phyloP scores from a whole-genome alignment of 2,329 filamentous ascomycete species.

The Aspergillus piperis region DNA sequence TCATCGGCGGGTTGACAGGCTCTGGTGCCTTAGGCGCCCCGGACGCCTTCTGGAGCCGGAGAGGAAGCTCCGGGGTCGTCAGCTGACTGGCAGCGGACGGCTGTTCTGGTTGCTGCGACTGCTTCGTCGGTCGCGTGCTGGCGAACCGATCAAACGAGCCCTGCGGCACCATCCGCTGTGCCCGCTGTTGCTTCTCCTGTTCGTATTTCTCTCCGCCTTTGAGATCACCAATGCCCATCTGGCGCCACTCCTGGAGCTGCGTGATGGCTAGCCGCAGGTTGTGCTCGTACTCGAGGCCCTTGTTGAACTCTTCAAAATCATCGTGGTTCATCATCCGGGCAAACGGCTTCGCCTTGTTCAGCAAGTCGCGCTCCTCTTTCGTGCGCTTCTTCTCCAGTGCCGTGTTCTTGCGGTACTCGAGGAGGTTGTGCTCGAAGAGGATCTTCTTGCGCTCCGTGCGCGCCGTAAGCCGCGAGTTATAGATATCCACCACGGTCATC shows the following conservation, averaged over 20 bases:
- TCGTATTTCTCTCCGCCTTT: constrained; percentile 91
- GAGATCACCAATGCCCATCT: constrained; percentile 79
- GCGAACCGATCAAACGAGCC: constrained; percentile 85
- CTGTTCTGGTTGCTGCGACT: constrained; percentile 68
- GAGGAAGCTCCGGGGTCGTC: constrained; percentile 74
- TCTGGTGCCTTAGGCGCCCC: constrained; percentile 33
- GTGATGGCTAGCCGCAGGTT: constrained; percentile 86
- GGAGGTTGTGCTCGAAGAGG: constrained; percentile 88
- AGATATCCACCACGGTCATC: constrained; percentile 97
- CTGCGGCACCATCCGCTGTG: constrained; percentile 66
- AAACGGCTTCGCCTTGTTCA: constrained; percentile 94
- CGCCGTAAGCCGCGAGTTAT: constrained; percentile 87
- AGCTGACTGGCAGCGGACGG: constrained; percentile 74
- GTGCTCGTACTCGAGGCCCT: constrained; percentile 84
- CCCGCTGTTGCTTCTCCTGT: constrained; percentile 75
- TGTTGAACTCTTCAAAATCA: constrained; percentile 84
- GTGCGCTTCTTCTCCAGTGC: constrained; percentile 90
- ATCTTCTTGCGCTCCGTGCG: constrained; percentile 94
- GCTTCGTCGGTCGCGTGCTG: constrained; percentile 65
- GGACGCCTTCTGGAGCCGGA: constrained; percentile 55
- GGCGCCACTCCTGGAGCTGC: constrained; percentile 92
- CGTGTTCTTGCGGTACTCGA: constrained; percentile 91
- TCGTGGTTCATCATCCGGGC: constrained; percentile 93
- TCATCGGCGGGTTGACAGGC: constrained; percentile 40
- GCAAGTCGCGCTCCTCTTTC: constrained; percentile 87